These are phyloP conservation scores for Epithele typhae DNA, from an alignment of 768 basidiomycete genomes.

Conservation along the genomic window DNA sequence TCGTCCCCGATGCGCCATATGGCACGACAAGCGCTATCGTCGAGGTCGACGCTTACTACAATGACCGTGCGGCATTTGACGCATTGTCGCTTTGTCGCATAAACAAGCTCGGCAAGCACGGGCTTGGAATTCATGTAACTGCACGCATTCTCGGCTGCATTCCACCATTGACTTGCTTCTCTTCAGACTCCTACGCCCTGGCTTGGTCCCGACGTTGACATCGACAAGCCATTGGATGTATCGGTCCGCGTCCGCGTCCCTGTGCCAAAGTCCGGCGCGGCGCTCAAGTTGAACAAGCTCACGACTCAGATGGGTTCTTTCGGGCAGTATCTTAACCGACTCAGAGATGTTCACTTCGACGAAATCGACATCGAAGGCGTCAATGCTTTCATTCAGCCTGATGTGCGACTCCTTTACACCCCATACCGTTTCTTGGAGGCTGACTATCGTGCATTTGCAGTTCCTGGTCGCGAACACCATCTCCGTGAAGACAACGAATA, in stretches of 20 bases:
- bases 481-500: slow-evolving; percentile 28
- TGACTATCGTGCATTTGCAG: slow-evolving; percentile 20
- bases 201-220: slow-evolving; percentile 29
- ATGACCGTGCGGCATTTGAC: slow-evolving; percentile 2
- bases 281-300: slow-evolving; percentile 24
- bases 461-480: slow-evolving; percentile 24
- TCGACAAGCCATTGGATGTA: slow-evolving; percentile 29
- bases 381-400: slow-evolving; percentile 23
- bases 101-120: slow-evolving; percentile 12
- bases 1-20: slow-evolving; percentile 1
- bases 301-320: slow-evolving; percentile 28
- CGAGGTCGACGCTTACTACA: slow-evolving; percentile 19
- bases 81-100: slow-evolving; percentile 20
- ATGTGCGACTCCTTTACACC: slow-evolving; percentile 18
- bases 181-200: slow-evolving; percentile 10
- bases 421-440: neutral
- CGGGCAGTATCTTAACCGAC: slow-evolving; percentile 23
- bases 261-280: neutral
- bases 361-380: slow-evolving; percentile 19
- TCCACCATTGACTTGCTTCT: too few relatives aligned
- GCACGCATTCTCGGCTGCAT: too few relatives aligned
- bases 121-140: slow-evolving; percentile 25
- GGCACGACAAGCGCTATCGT: slow-evolving; percentile 10
- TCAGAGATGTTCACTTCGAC: slow-evolving; percentile 28
- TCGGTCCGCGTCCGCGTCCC: slow-evolving; percentile 36